These are phyloP conservation scores for Podospora sp. DNA, from an alignment of 495 filamentous ascomycete genomes.

Conservation along the genomic window DNA sequence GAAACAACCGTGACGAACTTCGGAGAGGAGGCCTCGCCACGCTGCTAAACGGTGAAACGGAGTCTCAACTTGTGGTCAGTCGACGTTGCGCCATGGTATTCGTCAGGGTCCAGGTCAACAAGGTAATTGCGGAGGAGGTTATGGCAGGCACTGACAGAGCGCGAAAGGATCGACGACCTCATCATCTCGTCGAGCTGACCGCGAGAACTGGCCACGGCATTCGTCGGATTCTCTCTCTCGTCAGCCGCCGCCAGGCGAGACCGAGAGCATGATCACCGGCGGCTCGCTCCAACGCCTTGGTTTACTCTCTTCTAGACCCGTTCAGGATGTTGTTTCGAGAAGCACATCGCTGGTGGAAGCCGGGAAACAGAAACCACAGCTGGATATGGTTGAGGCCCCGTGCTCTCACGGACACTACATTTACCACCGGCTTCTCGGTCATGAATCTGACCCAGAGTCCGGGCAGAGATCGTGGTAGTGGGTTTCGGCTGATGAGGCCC, in stretches of 20 bases:
- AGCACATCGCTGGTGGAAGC: constrained; percentile 3
- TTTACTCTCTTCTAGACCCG: background rate
- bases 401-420: too few species aligned
- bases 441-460: too few species aligned
- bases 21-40: too few species aligned
- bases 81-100: background rate
- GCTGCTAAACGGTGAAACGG: too few species aligned
- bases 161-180: background rate
- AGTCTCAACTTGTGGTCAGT: background rate
- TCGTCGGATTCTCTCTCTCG: background rate
- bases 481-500: background rate
- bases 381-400: background rate
- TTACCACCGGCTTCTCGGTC: too few species aligned
- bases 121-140: background rate
- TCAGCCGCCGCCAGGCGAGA: background rate
- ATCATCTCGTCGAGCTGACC: background rate
- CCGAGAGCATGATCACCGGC: constrained; percentile 2
- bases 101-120: background rate
- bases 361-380: background rate
- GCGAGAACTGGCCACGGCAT: background rate
- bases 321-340: constrained; percentile 7
- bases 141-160: background rate
- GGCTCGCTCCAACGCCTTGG: constrained; percentile 10
- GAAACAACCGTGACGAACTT: background rate
- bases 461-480: too few species aligned